A percentile compares a stretch with the other conserved stretches of the same genome.
Evolutionary conservation across 2,329 filamentous ascomycete species (phyloP).

Genomic region (Pezicula carpinea): DNA sequence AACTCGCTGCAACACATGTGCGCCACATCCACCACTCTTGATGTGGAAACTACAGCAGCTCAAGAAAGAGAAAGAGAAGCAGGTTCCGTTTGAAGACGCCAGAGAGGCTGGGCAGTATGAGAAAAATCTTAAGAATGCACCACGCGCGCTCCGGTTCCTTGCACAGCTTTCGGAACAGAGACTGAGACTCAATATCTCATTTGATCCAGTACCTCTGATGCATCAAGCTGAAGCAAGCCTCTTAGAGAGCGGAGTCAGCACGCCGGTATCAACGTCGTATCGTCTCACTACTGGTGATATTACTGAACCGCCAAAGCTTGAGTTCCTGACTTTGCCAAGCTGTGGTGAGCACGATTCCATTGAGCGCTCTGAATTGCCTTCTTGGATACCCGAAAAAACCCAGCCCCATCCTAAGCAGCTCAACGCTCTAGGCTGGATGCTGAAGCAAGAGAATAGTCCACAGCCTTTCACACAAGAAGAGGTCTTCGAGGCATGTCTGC

Average conservation of each 20-base stretch:
- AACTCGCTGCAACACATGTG: constrained; percentile 26
- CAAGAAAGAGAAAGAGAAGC: constrained; percentile 18
- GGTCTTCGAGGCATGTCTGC: constrained; percentile 48
- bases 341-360: neutral
- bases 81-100: constrained; percentile 46
- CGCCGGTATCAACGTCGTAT: constrained; percentile 34
- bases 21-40: constrained; percentile 32
- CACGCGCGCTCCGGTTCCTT: constrained; percentile 37
- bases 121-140: constrained; percentile 41
- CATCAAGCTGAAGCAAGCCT: constrained; percentile 38
- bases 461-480: constrained; percentile 47
- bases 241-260: constrained; percentile 5
- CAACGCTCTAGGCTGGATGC: constrained; percentile 56
- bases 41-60: constrained; percentile 28
- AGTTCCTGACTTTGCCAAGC: constrained; percentile 7
- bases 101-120: constrained; percentile 46
- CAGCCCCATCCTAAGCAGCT: constrained; percentile 47
- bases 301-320: constrained; percentile 29
- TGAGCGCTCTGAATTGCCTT: too few species aligned
- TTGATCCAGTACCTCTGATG: constrained; percentile 36
- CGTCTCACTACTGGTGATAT: constrained; percentile 42
- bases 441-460: constrained; percentile 46
- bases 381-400: neutral
- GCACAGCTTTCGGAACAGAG: constrained; percentile 23
- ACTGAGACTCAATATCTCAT: constrained; percentile 34